Evolutionary conservation across 306 rosid species (phyloP), one percentile per base, ranked within the genome.

Genomic region (Inga laurina): DNA sequence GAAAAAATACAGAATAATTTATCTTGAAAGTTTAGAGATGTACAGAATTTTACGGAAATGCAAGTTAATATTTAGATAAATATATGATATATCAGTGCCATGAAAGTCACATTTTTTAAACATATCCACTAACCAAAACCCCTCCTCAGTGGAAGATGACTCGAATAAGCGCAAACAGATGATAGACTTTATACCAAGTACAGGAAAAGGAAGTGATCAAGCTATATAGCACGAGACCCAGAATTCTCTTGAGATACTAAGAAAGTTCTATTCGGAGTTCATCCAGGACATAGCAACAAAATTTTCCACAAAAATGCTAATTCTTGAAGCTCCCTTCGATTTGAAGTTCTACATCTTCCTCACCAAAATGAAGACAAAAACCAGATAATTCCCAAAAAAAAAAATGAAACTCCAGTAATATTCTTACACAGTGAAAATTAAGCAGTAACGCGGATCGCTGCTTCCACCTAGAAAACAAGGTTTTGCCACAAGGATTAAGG

Each of bases 81-180:
- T 30, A 32, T 27, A 30, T 48, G 39, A 32, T 32, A 32, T 2
- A 51, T 46, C 8, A 30, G 43, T 46, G 57, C 75, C 22, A 37
- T 37, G 27, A 78, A 56, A 82, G 67, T 79, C 82, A 79, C 77
- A 75, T 59, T 75, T 65, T 82, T 79, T 76, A 12, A 30, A 54
- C 72, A 34, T 21, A 79, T 41, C 72, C 76, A 32, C 75, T 1
- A 65, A 54, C 75, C 79, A 76, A 75, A 81, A 54, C 14, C 34
- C 35, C 51, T 81, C 43, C 34, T 68, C 39, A 67, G 39, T 54
- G 77, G 56, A 8, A 21, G 62, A 19, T 74, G 52, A 77, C 68
- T 70, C 52, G 11, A 43, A 80, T 46, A 57, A 59, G 21, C 79
- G 70, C 67, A 74, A 73, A 74, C 72, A 86, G 27, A 34, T 21